Conservation (phyloP, 2,329 filamentous ascomycete species). For the Anisogramma anomala region DNA sequence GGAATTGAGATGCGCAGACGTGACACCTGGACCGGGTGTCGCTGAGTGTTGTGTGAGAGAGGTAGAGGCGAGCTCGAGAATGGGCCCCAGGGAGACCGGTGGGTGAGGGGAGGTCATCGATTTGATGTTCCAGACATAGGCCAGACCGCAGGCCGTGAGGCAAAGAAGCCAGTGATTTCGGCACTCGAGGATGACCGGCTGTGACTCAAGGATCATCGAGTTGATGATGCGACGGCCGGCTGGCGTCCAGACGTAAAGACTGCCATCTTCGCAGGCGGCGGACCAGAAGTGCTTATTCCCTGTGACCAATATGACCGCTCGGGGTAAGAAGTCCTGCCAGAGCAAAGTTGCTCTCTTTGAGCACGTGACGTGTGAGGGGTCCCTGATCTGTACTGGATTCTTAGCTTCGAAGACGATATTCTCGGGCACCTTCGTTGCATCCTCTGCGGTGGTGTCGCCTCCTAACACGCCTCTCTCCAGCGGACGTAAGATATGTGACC, state of each 20-base stretch:
- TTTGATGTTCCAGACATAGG: constrained; percentile 87
- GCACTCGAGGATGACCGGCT: constrained; percentile 87
- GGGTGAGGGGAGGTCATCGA: constrained; percentile 76
- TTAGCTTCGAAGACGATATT: constrained; percentile 78
- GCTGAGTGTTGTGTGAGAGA: constrained; percentile 64
- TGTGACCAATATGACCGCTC: constrained; percentile 77
- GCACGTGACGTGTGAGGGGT: constrained; percentile 74
- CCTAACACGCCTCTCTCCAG: constrained; percentile 56
- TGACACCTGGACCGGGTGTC: constrained; percentile 70
- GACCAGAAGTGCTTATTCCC: constrained; percentile 88
- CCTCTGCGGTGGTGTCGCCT: constrained; percentile 42
- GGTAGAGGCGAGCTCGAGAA: constrained; percentile 76
- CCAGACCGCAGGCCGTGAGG: constrained; percentile 78
- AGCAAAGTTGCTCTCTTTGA: constrained; percentile 68
- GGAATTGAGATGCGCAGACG: constrained; percentile 83
- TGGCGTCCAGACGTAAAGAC: constrained; percentile 81
- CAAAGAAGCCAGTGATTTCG: constrained; percentile 81
- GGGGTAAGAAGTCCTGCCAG: constrained; percentile 90
- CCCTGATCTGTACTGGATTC: constrained; percentile 65
- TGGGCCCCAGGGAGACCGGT: constrained; percentile 76
- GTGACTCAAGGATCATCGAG: constrained; percentile 76
- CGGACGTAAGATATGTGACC: constrained; percentile 70
- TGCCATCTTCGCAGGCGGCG: constrained; percentile 85
- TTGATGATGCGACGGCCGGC: constrained; percentile 78
- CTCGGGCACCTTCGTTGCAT: constrained; percentile 51